Evolutionary conservation across 345 rosid genomes (phyloP).

Genomic region (Lepidium sativum): DNA sequence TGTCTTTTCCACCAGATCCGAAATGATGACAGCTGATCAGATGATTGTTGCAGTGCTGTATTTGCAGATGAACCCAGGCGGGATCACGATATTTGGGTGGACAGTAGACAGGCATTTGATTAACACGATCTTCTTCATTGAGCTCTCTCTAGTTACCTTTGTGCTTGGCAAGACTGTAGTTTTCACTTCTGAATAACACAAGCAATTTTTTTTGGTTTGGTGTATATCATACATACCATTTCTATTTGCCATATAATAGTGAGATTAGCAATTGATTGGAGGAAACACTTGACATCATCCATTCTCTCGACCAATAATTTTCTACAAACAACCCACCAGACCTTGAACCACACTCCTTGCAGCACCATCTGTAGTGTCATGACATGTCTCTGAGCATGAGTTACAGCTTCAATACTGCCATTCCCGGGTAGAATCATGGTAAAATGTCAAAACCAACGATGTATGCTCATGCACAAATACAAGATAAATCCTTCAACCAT

Average conservation of each 20-base stretch:
- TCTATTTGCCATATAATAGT: background rate
- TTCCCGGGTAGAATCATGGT: slow-evolving; percentile 10
- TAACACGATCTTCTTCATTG: slow-evolving; percentile 76
- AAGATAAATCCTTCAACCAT: background rate
- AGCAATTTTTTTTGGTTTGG: background rate
- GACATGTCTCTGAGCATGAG: slow-evolving; percentile 23
- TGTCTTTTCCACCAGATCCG: background rate
- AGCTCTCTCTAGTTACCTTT: slow-evolving; percentile 65
- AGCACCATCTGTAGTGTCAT: slow-evolving; percentile 48
- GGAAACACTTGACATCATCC: background rate
- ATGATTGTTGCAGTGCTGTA: slow-evolving; percentile 53
- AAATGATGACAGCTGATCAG: background rate
- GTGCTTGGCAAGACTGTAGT: slow-evolving; percentile 76
- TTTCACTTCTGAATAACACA: slow-evolving; percentile 15
- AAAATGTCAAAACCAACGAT: background rate
- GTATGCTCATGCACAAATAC: background rate
- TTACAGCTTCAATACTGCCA: slow-evolving; percentile 22
- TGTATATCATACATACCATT: background rate
- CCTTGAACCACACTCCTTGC: slow-evolving; percentile 46
- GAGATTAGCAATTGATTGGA: background rate
- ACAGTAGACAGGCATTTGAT: slow-evolving; percentile 72
- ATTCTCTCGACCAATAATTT: slow-evolving; percentile 39
- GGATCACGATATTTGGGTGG: slow-evolving; percentile 87
- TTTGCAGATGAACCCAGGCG: slow-evolving; percentile 84
- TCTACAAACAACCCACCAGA: slow-evolving; percentile 33